Percentiles rank a stretch among this genome's conserved stretches.
These are phyloP conservation scores for Brassica cretica DNA, from an alignment of 345 rosid genomes.

Conservation along the genomic window DNA sequence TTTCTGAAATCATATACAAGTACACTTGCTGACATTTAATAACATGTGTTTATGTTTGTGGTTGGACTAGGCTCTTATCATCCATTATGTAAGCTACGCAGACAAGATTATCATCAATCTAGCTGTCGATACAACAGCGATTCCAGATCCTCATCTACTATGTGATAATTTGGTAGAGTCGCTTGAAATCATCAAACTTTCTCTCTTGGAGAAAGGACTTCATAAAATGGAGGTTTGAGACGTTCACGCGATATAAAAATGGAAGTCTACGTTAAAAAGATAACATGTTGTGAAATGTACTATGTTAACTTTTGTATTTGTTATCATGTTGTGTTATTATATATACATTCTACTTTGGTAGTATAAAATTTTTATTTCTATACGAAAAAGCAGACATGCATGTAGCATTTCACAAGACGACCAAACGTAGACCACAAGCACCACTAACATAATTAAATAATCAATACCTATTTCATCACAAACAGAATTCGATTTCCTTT, in stretches of 20 bases:
- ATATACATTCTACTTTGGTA: not conserved
- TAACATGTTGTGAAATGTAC: not conserved
- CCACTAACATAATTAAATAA: conserved; percentile 23
- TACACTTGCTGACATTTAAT: not conserved
- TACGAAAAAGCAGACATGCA: conserved; percentile 9
- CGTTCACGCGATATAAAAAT: not conserved
- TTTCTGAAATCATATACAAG: not conserved
- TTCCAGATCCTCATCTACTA: conserved; percentile 63
- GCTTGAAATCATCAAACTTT: conserved; percentile 48
- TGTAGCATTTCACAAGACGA: conserved; percentile 27
- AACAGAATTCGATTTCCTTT: not conserved
- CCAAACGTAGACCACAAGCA: not conserved
- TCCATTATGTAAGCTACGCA: conserved; percentile 69
- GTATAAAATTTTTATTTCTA: not conserved
- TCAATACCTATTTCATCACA: conserved; percentile 13
- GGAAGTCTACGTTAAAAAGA: not conserved
- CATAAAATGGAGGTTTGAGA: conserved; percentile 15
- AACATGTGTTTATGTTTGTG: conserved; percentile 34
- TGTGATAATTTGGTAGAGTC: conserved; percentile 56
- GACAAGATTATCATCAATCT: conserved; percentile 60
- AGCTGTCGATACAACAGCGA: conserved; percentile 62
- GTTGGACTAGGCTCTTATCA: conserved; percentile 69
- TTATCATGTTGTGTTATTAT: not conserved
- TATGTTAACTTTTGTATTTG: not conserved
- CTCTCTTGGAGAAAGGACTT: conserved; percentile 20